phyloP scores from a whole-genome alignment of 2,329 filamentous ascomycete species.

The Colletotrichum graminicola region DNA sequence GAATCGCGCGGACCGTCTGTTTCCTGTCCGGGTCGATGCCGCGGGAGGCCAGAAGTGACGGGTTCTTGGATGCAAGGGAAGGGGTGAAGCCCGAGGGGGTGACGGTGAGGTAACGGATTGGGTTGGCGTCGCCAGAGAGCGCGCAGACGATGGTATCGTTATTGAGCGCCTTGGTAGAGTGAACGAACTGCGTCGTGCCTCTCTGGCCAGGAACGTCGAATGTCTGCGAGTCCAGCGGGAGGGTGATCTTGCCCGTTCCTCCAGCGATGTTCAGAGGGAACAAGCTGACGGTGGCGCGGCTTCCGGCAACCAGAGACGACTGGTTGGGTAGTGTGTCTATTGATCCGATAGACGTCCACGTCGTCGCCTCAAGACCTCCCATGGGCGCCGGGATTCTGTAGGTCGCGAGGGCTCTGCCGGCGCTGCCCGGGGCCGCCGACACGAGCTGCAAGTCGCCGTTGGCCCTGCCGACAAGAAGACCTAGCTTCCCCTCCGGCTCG shows the following conservation, averaged over 20 bases:
- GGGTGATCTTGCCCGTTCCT: not conserved
- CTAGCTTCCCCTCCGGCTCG: slow-evolving; percentile 49
- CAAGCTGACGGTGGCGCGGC: slow-evolving; percentile 39
- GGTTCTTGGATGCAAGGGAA: slow-evolving; percentile 51
- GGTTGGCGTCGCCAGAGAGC: slow-evolving; percentile 55
- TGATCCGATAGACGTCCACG: slow-evolving; percentile 44
- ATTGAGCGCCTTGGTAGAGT: slow-evolving; percentile 60
- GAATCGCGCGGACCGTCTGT: slow-evolving; percentile 60
- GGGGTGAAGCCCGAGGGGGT: slow-evolving; percentile 60
- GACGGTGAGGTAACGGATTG: slow-evolving; percentile 60
- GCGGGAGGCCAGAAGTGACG: slow-evolving; percentile 45
- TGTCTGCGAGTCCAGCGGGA: slow-evolving; percentile 31
- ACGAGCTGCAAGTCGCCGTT: slow-evolving; percentile 63
- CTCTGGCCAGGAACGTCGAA: slow-evolving; percentile 41
- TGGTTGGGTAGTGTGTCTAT: slow-evolving; percentile 36
- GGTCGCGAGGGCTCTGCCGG: slow-evolving; percentile 46
- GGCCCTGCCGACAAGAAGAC: slow-evolving; percentile 61
- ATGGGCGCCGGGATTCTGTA: slow-evolving; percentile 47
- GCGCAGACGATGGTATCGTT: slow-evolving; percentile 60
- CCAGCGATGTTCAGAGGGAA: slow-evolving; percentile 37
- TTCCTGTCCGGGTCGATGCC: slow-evolving; percentile 49
- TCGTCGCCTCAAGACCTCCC: slow-evolving; percentile 48
- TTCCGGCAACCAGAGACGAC: slow-evolving; percentile 38
- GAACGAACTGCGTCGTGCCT: slow-evolving; percentile 45
- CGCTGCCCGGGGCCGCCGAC: slow-evolving; percentile 52